phyloP scores from a whole-genome alignment of 306 rosid species.

The Mucuna pruriens region DNA sequence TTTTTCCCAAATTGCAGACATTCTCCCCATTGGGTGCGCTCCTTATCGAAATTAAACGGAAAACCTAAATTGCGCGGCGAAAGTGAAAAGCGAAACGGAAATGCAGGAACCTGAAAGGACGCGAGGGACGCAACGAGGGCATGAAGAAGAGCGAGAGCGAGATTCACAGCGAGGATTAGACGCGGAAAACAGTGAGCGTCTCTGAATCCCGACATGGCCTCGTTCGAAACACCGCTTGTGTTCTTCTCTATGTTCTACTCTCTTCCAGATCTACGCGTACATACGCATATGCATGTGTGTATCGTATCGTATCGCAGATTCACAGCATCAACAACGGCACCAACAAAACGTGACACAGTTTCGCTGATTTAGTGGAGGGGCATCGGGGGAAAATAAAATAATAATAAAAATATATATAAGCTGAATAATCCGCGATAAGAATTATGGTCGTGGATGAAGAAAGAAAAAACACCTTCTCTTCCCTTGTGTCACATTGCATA shows the following conservation, averaged over 20 bases:
- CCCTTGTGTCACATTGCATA: not conserved
- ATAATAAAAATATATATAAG: not conserved
- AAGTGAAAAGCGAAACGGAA: not conserved
- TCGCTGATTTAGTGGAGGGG: conserved; percentile 36
- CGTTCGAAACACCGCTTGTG: not conserved
- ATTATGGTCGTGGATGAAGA: conserved; percentile 33
- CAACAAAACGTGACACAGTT: conserved; percentile 13
- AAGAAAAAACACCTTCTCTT: conserved; percentile 39
- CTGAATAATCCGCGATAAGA: conserved; percentile 7
- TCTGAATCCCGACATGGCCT: conserved; percentile 57
- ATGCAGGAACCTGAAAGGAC: conserved; percentile 71
- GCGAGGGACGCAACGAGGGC: conserved; percentile 69
- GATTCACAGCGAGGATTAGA: conserved; percentile 58
- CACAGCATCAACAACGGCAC: not conserved
- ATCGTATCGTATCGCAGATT: not conserved
- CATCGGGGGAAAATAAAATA: conserved; percentile 16
- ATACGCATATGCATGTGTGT: not conserved
- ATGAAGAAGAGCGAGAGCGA: conserved; percentile 70
- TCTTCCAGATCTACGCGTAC: conserved; percentile 10
- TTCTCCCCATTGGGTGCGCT: not conserved
- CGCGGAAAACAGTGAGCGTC: conserved; percentile 67
- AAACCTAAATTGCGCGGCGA: conserved; percentile 29
- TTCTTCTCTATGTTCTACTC: conserved; percentile 1
- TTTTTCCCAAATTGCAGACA: conserved; percentile 13
- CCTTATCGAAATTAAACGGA: not conserved